Evolutionary conservation across 1,284 basidiomycete species (phyloP).

Genomic region (Boletus sp.): DNA sequence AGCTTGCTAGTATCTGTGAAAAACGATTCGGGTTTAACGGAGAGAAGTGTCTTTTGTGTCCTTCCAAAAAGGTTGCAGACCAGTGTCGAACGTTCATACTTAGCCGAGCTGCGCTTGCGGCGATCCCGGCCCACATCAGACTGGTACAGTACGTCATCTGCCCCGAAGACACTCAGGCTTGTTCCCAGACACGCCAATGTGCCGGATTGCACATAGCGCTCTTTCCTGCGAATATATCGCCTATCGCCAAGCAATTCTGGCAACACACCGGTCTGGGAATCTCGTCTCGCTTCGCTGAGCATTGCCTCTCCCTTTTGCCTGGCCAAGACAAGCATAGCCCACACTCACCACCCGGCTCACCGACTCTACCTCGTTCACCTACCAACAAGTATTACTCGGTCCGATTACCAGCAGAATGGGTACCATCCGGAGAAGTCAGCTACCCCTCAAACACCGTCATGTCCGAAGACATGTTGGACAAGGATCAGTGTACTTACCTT

Average conservation of each 20-base stretch:
- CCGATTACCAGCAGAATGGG: conserved; percentile 35
- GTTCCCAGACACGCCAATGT: conserved; percentile 22
- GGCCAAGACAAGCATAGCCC: conserved; percentile 27
- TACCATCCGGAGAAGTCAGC: conserved; percentile 7
- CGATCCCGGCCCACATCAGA: conserved; percentile 49
- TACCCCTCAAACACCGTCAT: neutral
- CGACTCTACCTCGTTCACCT: conserved; percentile 34
- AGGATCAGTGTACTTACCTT: conserved; percentile 61
- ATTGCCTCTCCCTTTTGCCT: conserved; percentile 67
- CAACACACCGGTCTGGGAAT: conserved; percentile 93
- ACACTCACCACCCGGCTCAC: conserved; percentile 26
- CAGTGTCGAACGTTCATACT: conserved; percentile 76
- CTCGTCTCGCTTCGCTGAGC: conserved; percentile 83
- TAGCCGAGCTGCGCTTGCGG: conserved; percentile 42
- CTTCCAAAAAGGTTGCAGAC: conserved; percentile 69
- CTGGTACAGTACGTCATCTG: conserved; percentile 74
- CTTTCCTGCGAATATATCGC: conserved; percentile 64
- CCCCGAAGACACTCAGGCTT: conserved; percentile 47
- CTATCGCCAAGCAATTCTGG: conserved; percentile 89
- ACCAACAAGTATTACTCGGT: conserved; percentile 64
- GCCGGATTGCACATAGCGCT: conserved; percentile 79
- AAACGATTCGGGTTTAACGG: conserved; percentile 69
- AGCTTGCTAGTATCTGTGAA: conserved; percentile 77
- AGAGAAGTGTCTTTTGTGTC: conserved; percentile 78
- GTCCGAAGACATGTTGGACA: conserved; percentile 32